Conservation (phyloP, 805 yeast species). For the Cyberlindnera euphorbiiphila region DNA sequence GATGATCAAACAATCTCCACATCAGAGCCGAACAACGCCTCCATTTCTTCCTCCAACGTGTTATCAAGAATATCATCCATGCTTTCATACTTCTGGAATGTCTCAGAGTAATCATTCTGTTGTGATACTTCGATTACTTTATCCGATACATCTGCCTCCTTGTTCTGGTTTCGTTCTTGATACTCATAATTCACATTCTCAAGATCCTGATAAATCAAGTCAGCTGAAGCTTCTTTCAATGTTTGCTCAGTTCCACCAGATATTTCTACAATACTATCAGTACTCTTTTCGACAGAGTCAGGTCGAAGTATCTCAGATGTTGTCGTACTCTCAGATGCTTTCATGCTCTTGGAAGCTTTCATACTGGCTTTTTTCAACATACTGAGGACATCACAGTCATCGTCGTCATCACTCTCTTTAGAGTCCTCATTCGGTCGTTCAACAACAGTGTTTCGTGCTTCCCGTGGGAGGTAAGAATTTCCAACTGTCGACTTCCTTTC, state of each 20-base stretch:
- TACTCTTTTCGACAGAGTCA: no score
- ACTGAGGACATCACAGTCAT: slow-evolving; percentile 1
- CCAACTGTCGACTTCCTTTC: background rate
- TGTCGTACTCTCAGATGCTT: no score
- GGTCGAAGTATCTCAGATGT: background rate
- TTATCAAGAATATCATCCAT: slow-evolving; percentile 10
- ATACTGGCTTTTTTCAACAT: slow-evolving; percentile 1
- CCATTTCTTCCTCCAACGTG: slow-evolving; percentile 13
- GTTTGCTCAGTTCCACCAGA: no score
- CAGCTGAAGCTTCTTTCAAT: slow-evolving; percentile 1
- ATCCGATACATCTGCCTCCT: slow-evolving; percentile 4
- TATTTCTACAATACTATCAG: no score
- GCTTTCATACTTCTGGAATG: background rate
- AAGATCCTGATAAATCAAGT: slow-evolving; percentile 11
- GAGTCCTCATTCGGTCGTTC: no score
- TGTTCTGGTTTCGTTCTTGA: slow-evolving; percentile 9
- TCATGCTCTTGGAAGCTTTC: no score
- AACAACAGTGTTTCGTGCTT: no score
- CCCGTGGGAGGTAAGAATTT: background rate
- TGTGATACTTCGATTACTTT: background rate
- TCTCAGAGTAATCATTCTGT: background rate
- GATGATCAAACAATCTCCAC: slow-evolving; percentile 21
- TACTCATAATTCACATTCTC: slow-evolving; percentile 16
- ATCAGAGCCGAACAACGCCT: slow-evolving; percentile 23
- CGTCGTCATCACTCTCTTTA: slow-evolving; percentile 2